A percentile compares a stretch with the other conserved stretches of the same genome.
These are phyloP conservation scores for Lactarius deliciosus DNA, from an alignment of 768 basidiomycete species.

Conservation along the genomic window DNA sequence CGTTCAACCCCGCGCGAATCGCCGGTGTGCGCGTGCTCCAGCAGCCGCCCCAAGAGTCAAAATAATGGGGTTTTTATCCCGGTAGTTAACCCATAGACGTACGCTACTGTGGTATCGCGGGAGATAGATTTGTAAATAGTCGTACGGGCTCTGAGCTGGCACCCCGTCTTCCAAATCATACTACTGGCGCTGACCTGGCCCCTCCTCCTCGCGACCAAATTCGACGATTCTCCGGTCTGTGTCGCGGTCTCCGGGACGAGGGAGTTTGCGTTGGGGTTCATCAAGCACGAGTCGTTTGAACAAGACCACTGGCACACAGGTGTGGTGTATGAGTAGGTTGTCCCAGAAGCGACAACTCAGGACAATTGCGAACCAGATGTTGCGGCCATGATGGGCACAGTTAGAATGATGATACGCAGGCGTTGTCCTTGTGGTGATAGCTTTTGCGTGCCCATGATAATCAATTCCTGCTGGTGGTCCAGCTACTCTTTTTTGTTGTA, in stretches of 20 bases:
- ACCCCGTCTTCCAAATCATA: not conserved
- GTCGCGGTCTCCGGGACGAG: conserved; percentile 30
- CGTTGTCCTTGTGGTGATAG: conserved; percentile 47
- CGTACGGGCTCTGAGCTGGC: conserved; percentile 3
- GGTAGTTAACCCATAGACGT: conserved; percentile 6
- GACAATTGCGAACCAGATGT: conserved; percentile 52
- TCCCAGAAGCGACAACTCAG: conserved; percentile 13
- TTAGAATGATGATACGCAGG: conserved; percentile 56
- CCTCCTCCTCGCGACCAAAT: conserved; percentile 26
- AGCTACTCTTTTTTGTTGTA: not conserved
- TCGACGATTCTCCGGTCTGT: conserved; percentile 26
- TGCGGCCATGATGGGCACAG: conserved; percentile 63
- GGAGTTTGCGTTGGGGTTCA: conserved; percentile 46
- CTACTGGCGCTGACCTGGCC: conserved; percentile 8
- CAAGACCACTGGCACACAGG: conserved; percentile 49
- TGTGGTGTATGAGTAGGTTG: conserved; percentile 20
- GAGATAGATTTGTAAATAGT: conserved; percentile 18
- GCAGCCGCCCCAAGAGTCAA: conserved; percentile 30
- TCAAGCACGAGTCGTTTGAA: conserved; percentile 63
- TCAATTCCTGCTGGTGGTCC: not conserved
- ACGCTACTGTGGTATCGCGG: not conserved
- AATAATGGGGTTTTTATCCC: conserved; percentile 13
- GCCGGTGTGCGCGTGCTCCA: conserved; percentile 76
- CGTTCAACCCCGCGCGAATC: conserved; percentile 88
- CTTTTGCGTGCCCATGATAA: conserved; percentile 31